Percentiles rank a stretch among this genome's conserved stretches.
phyloP scores from a whole-genome alignment of 1,284 basidiomycete species.

The Ustilago loliicola region DNA sequence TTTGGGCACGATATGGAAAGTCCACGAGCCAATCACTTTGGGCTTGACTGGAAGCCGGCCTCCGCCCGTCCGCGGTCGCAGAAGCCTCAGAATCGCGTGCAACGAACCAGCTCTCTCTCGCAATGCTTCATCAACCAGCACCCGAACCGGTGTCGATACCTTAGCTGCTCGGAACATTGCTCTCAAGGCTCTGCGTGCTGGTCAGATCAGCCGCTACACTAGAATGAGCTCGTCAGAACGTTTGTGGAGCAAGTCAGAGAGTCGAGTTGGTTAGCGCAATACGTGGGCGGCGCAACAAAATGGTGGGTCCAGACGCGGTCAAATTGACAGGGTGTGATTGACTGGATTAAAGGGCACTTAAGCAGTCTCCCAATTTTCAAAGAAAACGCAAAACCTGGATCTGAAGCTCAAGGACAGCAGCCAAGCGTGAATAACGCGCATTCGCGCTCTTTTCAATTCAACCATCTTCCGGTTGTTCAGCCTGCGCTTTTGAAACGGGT shows the following conservation, averaged over 20 bases:
- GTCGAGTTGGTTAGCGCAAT: too few relatives aligned
- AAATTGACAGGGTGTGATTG: constrained; percentile 1
- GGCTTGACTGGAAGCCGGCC: not conserved
- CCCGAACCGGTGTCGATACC: not conserved
- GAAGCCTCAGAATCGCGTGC: not conserved
- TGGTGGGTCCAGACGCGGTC: not conserved
- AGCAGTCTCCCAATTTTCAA: not conserved
- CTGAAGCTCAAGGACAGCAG: not conserved
- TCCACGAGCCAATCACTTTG: not conserved
- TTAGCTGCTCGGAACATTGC: not conserved
- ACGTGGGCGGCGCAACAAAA: too few relatives aligned
- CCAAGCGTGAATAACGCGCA: not conserved
- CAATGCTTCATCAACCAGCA: not conserved
- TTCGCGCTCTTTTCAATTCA: not conserved
- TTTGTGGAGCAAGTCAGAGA: too few relatives aligned
- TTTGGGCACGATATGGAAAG: not conserved
- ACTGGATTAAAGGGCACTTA: not conserved
- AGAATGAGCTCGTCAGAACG: too few relatives aligned
- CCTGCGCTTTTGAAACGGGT: constrained; percentile 3
- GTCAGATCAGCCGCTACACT: not conserved
- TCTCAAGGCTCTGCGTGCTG: not conserved
- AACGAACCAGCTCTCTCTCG: not conserved
- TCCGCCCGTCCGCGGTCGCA: not conserved
- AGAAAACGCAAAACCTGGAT: not conserved
- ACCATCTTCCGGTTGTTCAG: not conserved